Base-by-base conservation (phyloP, 2,329 filamentous ascomycete genomes). In the Emmonsia crescens region DNA sequence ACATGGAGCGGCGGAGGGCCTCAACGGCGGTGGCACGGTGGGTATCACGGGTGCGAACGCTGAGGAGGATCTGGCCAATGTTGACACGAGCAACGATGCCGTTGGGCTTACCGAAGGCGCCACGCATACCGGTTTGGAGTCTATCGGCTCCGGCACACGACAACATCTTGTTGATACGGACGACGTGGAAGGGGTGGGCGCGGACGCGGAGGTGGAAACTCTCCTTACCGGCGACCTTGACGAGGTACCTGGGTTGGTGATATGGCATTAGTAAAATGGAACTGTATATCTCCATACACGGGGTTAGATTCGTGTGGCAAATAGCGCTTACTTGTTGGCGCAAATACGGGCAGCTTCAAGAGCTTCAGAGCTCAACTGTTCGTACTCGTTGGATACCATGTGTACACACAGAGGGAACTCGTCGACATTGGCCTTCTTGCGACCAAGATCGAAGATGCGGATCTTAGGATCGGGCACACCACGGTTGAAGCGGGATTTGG, bases 111-210 rank as follows among this genome's bases (percentile, higher is more conserved):
- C 94, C 94, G 88, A 91, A 99, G 74, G 94, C 94, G 88, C 94
- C 94, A 89, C 94, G 93, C 94, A 99, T 99, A 85, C 94, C 94
- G 73, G 94, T 99, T 83, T 99, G 94, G 81, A 99, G 85, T 89
- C 94, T 91, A 97, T 99, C 94, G 88, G 94, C 94, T 86, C 94
- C 94, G 77, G 94, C 94, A 82, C 94, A 99, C 78, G 94, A 97
- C 91, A 99, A 93, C 94, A 99, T 99, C 89, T 99, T 99, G 91
- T 99, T 99, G 92, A 99, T 99, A 83, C 94, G 94, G 85, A 99
- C 89, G 82, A 99, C 94, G 86, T 99, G 94, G 91, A 90, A 99
- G 71, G 94, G 94, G 86, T 99, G 94, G 77, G 91, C 92, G 78
- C 94, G 84, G 74, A 87, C 83, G 69, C 85, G 84, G 67, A 87